phyloP scores from a whole-genome alignment of 1,139 yeast genomes.

The Scheffersomyces segobiensis region DNA sequence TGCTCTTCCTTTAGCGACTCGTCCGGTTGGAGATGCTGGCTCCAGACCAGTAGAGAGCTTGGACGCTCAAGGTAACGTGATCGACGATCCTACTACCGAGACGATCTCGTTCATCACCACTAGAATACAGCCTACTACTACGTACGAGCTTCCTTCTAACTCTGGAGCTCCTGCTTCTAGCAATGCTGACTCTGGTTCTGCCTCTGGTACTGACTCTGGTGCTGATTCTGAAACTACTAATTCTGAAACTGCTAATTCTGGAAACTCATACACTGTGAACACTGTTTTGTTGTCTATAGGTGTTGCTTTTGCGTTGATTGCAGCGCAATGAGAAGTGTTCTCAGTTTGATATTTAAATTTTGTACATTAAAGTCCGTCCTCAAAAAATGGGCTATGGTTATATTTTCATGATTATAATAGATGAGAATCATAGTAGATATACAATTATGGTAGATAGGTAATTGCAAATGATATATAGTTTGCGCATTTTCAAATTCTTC shows the following conservation, averaged over 20 bases:
- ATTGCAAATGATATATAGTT: neutral
- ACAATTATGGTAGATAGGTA: neutral
- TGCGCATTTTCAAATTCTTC: neutral
- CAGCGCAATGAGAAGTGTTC: neutral
- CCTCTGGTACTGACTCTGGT: neutral
- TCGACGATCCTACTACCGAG: conserved; percentile 15
- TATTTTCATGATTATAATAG: neutral
- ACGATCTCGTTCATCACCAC: conserved; percentile 14
- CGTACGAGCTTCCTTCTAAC: neutral
- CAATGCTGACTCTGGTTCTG: neutral
- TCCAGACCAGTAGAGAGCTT: conserved; percentile 1
- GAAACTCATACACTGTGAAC: neutral
- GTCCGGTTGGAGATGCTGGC: conserved; percentile 3
- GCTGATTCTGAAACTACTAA: conserved; percentile 1
- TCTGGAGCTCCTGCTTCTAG: neutral
- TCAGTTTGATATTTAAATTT: neutral
- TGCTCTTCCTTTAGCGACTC: conserved; percentile 5
- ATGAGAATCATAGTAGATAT: neutral
- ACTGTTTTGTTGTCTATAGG: conserved; percentile 1
- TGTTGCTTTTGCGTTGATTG: conserved; percentile 2
- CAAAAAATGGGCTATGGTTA: neutral
- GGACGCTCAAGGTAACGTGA: conserved; percentile 10
- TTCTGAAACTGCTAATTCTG: neutral
- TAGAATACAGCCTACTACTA: conserved; percentile 3
- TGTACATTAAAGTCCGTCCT: neutral